These are phyloP conservation scores for Zizania palustris DNA, from an alignment of 202 grass and related monocot genomes.

Conservation along the genomic window DNA sequence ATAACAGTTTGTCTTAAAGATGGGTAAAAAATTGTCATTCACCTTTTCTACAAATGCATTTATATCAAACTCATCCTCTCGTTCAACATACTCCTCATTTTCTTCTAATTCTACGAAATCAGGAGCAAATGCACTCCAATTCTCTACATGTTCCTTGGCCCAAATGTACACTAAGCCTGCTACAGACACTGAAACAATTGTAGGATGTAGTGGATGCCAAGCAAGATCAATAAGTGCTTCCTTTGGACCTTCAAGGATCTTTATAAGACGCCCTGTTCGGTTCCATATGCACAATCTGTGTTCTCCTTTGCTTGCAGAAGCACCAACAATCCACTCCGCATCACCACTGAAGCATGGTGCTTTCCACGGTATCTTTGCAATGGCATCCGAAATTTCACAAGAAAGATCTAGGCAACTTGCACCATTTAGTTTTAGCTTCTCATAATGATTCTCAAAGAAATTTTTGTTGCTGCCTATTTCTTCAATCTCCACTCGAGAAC, in stretches of 20 bases:
- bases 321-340: slow-evolving; percentile 95
- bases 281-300: slow-evolving; percentile 94
- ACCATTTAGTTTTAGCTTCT: slow-evolving; percentile 80
- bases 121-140: slow-evolving; percentile 99
- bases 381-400: slow-evolving; percentile 85
- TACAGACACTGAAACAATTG: slow-evolving; percentile 84
- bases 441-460: slow-evolving; percentile 45
- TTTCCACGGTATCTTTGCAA: slow-evolving; percentile 98
- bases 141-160: slow-evolving; percentile 96
- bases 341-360: slow-evolving; percentile 97
- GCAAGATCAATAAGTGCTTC: slow-evolving; percentile 95
- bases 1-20: slow-evolving; percentile 32
- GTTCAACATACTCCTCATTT: slow-evolving; percentile 92
- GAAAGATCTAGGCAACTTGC: slow-evolving; percentile 69
- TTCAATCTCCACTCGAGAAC: slow-evolving; percentile 68
- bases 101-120: slow-evolving; percentile 95
- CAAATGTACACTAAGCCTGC: slow-evolving; percentile 82
- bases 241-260: slow-evolving; percentile 98
- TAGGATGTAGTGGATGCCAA: slow-evolving; percentile 89
- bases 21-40: slow-evolving; percentile 29
- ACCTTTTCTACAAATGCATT: slow-evolving; percentile 81
- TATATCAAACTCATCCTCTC: slow-evolving; percentile 88
- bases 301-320: slow-evolving; percentile 97
- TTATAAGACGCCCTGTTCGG: slow-evolving; percentile 81
- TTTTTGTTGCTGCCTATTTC: slow-evolving; percentile 47